Evolutionary conservation across 1,284 basidiomycete genomes (phyloP).

Genomic region (Anthracocystis setariae): DNA sequence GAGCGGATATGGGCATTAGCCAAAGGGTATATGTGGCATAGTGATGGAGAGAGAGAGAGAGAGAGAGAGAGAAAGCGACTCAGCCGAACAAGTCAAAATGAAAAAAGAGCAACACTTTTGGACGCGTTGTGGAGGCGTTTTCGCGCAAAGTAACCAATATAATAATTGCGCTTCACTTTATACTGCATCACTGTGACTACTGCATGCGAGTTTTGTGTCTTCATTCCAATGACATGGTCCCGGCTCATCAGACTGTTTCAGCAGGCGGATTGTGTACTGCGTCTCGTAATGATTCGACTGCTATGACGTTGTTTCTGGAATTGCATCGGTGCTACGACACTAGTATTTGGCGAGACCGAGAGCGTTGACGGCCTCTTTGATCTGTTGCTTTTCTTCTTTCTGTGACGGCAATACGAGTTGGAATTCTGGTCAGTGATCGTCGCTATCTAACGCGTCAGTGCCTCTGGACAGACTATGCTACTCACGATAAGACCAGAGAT

Average conservation of each 20-base stretch:
- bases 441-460: no score
- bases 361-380: constrained; percentile 50
- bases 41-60: constrained; percentile 4
- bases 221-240: no score
- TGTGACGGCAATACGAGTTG: constrained; percentile 5
- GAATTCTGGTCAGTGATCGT: constrained; percentile 1
- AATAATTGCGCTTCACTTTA: background rate
- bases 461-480: constrained; percentile 1
- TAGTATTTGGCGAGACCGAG: constrained; percentile 45
- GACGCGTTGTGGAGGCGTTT: background rate
- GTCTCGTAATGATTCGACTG: no score
- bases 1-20: background rate
- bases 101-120: constrained; percentile 25
- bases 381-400: constrained; percentile 60
- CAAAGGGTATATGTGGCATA: constrained; percentile 13
- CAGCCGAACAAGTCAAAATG: constrained; percentile 2
- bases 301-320: no score
- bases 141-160: background rate
- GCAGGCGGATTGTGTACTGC: no score
- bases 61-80: background rate
- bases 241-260: no score
- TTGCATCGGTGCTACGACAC: background rate
- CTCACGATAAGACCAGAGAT: constrained; percentile 75
- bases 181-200: no score
- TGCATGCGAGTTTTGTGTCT: no score